Base-by-base conservation (phyloP, 371 early-diverging fungal genomes). In the Actinomortierella wolfii region DNA sequence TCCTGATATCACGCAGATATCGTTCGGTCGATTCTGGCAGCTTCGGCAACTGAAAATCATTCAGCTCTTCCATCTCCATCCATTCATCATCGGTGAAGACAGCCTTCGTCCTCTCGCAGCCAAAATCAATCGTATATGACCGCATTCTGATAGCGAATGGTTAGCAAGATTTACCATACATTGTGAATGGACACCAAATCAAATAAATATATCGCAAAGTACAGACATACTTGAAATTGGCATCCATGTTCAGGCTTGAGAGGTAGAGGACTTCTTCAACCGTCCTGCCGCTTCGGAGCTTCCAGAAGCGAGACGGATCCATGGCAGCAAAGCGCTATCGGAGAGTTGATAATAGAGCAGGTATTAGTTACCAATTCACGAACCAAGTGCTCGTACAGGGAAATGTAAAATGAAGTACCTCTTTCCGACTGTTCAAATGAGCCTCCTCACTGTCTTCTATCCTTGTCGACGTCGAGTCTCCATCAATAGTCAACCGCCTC, bases 101-200 rank as follows among this genome's bases (percentile, higher is more conserved):
- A 18, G 53, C 57, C 21, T 53, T 63, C 26, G 69, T 69, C 41
- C 43, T 52, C 51, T 56, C 57, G 56, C 69, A 69, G 41, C 40
- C 60, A 51, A 64, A 64, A 42, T 64, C 63, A 41, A 69, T 59
- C 26, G 57, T 64, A 40, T 60, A 64, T 41, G 60, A 60, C 26
- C 57, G 64, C 59, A 69, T 60, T 47, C 61, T 69, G 29, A 50
- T 9, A 42, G 25, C n/a, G 28, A 54, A n/a, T 20, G 15, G 11
- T 18, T 47, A 21, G 47, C 20, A 3, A 21, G 40, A 48, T 17
- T 20, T 2, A 45, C 59, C 44, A 34, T 41, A 20, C 59, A 51
- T 52, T 44, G 46, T 20, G 48, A 59, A 53, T 13, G 18, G 52
- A 42, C 42, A 25, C 41, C 20, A 18, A 29, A 23, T 15, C 34